These are phyloP conservation scores for Hymenoscyphus occultus DNA, from an alignment of 2,329 filamentous ascomycete genomes.

Conservation along the genomic window DNA sequence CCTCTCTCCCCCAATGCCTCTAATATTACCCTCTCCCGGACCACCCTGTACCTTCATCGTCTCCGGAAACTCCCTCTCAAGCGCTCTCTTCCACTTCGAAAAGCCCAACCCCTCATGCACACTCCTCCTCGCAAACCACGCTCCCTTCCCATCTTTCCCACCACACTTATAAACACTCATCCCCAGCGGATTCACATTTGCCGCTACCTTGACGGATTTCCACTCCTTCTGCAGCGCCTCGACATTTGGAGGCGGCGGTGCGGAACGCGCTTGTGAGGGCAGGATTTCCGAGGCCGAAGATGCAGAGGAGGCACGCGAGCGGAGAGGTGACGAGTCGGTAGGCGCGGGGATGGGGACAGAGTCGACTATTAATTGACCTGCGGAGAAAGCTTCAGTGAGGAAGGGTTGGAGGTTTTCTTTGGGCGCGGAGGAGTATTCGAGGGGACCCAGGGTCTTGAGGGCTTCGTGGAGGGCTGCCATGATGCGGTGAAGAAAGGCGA, in stretches of 20 bases:
- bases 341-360: slow-evolving; percentile 63
- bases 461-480: slow-evolving; percentile 60
- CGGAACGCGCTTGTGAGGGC: slow-evolving; percentile 48
- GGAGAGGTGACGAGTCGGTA: slow-evolving; percentile 47
- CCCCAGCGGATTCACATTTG: slow-evolving; percentile 70
- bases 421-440: slow-evolving; percentile 49
- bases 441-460: slow-evolving; percentile 54
- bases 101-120: slow-evolving; percentile 78
- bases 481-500: neutral
- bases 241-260: slow-evolving; percentile 43
- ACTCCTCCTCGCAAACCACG: slow-evolving; percentile 86
- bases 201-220: slow-evolving; percentile 72
- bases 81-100: slow-evolving; percentile 70
- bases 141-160: slow-evolving; percentile 75
- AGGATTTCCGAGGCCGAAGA: slow-evolving; percentile 50
- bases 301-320: slow-evolving; percentile 53
- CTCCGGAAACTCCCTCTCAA: slow-evolving; percentile 77
- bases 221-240: slow-evolving; percentile 73
- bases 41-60: slow-evolving; percentile 68
- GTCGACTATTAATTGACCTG: slow-evolving; percentile 69
- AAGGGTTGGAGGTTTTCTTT: slow-evolving; percentile 51
- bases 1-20: slow-evolving; percentile 81
- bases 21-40: slow-evolving; percentile 70
- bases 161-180: slow-evolving; percentile 78
- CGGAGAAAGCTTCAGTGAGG: slow-evolving; percentile 57